Base-by-base conservation (phyloP, 2,329 filamentous ascomycete species). In the Daldinia sp. region DNA sequence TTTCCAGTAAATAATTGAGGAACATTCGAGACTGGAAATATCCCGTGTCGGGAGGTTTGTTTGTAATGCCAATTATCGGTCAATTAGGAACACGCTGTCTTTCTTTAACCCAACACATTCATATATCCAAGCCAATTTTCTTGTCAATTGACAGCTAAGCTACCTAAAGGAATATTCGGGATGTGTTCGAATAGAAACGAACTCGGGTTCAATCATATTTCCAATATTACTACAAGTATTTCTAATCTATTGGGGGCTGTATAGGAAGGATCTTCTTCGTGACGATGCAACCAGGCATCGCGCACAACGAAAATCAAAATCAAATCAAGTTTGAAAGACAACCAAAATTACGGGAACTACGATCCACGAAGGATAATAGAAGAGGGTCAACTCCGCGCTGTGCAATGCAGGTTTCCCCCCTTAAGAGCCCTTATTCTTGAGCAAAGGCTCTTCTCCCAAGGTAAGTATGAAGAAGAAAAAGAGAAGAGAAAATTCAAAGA, bases 391-490 rank as follows among this genome's bases (percentile, higher is more conserved):
- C 81, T 73, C 82, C 82, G 77, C 82, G 82, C 71, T 84, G 82
- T 85, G 82, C 82, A 84, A 85, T 85, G 82, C 79, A 84, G 82
- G 81, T 78, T 79, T 81, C 77, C 70, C 73, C 69, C 59, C 60
- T 68, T 69, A 56, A 58, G 29, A 47, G 17, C 57, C 61, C 52
- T 53, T 32, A 70, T 72, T 69, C 71, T 62, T 76, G 75, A 76
- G 66, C 74, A 58, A 52, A 49, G 49, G 35, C 29, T 19, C 29
- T 61, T 60, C 63, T 60, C 70, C 72, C 58, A 76, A 77, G 74
- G 76, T 77, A 77, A 77, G 75, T 77, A 76, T 77, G 69, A 71
- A 59, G 60, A 69, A 64, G 45, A 69, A 70, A 68, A 21, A 17
- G 47, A 37, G 60, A 58, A 57, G 51, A 25, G 58, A 39, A 32